A percentile compares a stretch with the other conserved stretches of the same genome.
These are phyloP conservation scores for Elongisporangium anandrum DNA, from an alignment of 352 stramenopile species.

Conservation along the genomic window DNA sequence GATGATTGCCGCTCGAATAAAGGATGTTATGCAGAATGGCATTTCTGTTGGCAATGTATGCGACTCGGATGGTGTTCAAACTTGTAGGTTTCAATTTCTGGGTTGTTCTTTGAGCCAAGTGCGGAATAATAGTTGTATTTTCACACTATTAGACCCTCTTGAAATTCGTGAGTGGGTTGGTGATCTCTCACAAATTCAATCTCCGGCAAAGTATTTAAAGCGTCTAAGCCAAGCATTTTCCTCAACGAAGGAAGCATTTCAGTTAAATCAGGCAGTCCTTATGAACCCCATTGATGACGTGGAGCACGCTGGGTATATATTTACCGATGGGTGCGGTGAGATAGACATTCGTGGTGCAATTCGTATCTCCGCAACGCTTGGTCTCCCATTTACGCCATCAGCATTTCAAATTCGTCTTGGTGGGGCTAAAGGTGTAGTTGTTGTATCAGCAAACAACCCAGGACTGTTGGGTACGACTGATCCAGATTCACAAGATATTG, in stretches of 20 bases:
- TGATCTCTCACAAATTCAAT: conserved; percentile 43
- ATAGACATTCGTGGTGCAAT: conserved; percentile 34
- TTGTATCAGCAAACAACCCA: conserved; percentile 28
- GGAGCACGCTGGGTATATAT: conserved; percentile 32
- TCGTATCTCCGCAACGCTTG: conserved; percentile 30
- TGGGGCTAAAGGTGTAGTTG: conserved; percentile 72
- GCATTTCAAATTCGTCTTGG: conserved; percentile 74
- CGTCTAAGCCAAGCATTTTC: conserved; percentile 73
- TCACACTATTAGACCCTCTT: conserved; percentile 53
- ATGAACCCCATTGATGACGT: conserved; percentile 46
- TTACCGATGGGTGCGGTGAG: conserved; percentile 75
- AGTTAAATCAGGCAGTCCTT: conserved; percentile 36
- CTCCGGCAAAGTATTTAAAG: conserved; percentile 73
- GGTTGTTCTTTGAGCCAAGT: conserved; percentile 75
- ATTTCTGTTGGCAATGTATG: conserved; percentile 30
- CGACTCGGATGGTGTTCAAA: conserved; percentile 1
- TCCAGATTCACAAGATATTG: too few species aligned
- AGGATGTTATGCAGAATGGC: conserved; percentile 29
- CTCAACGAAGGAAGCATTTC: conserved; percentile 49
- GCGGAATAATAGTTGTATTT: conserved; percentile 65
- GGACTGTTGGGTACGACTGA: too few species aligned
- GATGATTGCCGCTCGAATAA: conserved; percentile 31
- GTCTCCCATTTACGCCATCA: conserved; percentile 36
- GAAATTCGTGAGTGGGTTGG: conserved; percentile 55
- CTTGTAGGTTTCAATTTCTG: conserved; percentile 46